Conservation (phyloP, 345 rosid genomes). For the Lumnitzera racemosa region DNA sequence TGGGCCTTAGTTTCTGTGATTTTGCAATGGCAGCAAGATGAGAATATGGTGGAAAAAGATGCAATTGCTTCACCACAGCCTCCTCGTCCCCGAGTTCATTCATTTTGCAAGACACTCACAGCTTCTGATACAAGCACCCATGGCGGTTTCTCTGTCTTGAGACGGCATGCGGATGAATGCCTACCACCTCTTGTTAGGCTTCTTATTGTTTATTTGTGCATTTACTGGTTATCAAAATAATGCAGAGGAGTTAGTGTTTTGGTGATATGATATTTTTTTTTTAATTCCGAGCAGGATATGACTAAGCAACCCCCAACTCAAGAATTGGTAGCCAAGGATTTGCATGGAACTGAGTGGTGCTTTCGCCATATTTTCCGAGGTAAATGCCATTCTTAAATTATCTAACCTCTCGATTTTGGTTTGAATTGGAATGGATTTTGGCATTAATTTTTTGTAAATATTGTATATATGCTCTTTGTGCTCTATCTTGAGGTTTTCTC, state of each 20-base stretch:
- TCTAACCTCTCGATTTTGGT: background rate
- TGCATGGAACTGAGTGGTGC: constrained; percentile 54
- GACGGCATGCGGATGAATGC: constrained; percentile 64
- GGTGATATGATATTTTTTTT: background rate
- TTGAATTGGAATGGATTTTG: background rate
- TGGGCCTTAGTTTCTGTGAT: background rate
- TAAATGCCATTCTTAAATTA: background rate
- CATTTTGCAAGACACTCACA: constrained; percentile 50
- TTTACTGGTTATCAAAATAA: background rate
- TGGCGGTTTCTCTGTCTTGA: constrained; percentile 58
- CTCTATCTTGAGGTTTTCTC: too few relatives aligned
- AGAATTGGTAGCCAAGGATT: constrained; percentile 57
- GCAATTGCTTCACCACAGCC: constrained; percentile 11
- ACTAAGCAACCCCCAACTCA: constrained; percentile 56
- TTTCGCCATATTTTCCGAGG: constrained; percentile 61
- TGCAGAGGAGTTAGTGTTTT: background rate
- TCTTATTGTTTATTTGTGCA: background rate
- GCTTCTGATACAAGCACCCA: constrained; percentile 66
- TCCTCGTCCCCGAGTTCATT: constrained; percentile 31
- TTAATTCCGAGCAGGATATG: constrained; percentile 39
- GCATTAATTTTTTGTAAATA: too few relatives aligned
- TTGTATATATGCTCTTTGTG: too few relatives aligned
- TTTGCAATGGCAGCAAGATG: constrained; percentile 25
- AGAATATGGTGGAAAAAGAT: constrained; percentile 25
- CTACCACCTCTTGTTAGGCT: constrained; percentile 46